Evolutionary conservation across 1,139 yeast genomes (phyloP), one percentile per base, ranked within the genome.

Genomic region (Candida tetrigidarum): DNA sequence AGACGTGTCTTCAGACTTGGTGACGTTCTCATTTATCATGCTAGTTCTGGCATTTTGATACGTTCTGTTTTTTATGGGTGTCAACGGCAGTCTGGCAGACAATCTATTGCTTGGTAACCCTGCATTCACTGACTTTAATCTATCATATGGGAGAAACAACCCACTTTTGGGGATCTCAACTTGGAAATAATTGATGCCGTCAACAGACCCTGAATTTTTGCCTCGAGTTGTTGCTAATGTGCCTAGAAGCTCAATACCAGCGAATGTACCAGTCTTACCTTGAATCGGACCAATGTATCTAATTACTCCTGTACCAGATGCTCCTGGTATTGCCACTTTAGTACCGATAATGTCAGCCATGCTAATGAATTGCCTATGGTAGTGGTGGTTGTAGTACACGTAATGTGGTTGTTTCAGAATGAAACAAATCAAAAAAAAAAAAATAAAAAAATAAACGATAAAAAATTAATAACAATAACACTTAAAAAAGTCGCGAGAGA

Each of bases 231-330:
- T 69, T 16, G 85, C 84, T 20, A 67, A 60, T 4, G 86, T 80
- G 2, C 89, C 92, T 9, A 78, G 58, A 39, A 93, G 69, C 60
- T 93, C 97, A 4, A 93, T 77, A 1, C 99, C 99, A 4, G 92
- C 97, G 67, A 85, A 93, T n/a, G 74, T 69, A 0, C 97, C 97
- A 20, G 53, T 51, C 57, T 88, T 90, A 23, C 86, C 86, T 26
- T 82, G 78, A 18, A 93, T 89, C 1, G 79, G 69, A 0, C 98
- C 98, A 20, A 83, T 72, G 62, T 80, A 93, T 51, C 83, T 74
- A 42, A 93, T 70, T 12, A 83, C 72, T 1, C 95, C 97, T 37
- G 60, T 57, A 8, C 75, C 76, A 8, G 75, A 62, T 8, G 80
- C 69, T 0, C 79, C 78, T 2, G 80, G 80, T 14, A 74, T 68